phyloP scores from a whole-genome alignment of 768 basidiomycete species.

The Butyriboletus loyo region DNA sequence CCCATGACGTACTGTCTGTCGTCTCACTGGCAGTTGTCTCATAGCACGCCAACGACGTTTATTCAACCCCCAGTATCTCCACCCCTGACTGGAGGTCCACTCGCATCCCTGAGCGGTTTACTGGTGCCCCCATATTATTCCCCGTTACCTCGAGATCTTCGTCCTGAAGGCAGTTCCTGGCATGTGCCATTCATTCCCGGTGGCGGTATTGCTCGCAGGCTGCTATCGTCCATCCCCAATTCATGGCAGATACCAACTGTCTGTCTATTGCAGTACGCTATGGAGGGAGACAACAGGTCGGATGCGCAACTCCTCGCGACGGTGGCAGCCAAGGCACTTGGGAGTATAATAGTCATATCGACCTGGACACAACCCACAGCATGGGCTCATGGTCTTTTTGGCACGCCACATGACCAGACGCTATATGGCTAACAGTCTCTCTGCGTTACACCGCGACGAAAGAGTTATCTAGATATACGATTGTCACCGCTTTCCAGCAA shows the following conservation, averaged over 20 bases:
- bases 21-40: constrained; percentile 2
- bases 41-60: constrained; percentile 66
- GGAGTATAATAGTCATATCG: constrained; percentile 27
- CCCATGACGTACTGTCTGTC: background rate
- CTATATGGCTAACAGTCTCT: constrained; percentile 53
- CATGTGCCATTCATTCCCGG: constrained; percentile 73
- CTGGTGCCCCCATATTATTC: constrained; percentile 56
- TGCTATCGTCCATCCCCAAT: constrained; percentile 55
- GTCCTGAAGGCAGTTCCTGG: constrained; percentile 23
- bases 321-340: constrained; percentile 48
- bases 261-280: constrained; percentile 67
- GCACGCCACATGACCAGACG: constrained; percentile 68
- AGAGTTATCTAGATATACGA: background rate
- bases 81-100: constrained; percentile 41
- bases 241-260: constrained; percentile 53
- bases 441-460: background rate
- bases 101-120: constrained; percentile 42
- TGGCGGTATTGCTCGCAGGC: constrained; percentile 66
- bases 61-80: constrained; percentile 45
- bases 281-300: constrained; percentile 78
- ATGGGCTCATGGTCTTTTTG: constrained; percentile 63
- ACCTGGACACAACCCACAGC: constrained; percentile 63
- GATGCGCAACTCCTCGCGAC: constrained; percentile 66
- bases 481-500: constrained; percentile 59
- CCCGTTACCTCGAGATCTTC: constrained; percentile 39